Percentiles rank a stretch among this genome's conserved stretches.
phyloP scores from a whole-genome alignment of 176 grass and related monocot species.

The Dactylis glomerata region DNA sequence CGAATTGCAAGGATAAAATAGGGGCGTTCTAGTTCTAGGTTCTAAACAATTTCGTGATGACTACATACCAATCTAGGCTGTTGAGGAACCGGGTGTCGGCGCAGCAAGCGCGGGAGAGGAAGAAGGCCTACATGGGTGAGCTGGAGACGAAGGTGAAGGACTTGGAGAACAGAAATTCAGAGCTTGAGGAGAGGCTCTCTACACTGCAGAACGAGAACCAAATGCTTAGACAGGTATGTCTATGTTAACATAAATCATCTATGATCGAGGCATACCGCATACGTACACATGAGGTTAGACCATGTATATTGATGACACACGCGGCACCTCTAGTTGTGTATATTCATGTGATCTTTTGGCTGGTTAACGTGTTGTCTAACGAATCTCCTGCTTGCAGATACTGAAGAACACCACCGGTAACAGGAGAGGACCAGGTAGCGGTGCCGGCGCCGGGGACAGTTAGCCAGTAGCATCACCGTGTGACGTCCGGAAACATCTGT shows the following conservation, averaged over 20 bases:
- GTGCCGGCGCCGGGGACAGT: conserved; percentile 44
- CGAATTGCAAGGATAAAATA: no score
- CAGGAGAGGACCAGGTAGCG: conserved; percentile 65
- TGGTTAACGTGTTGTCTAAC: not conserved
- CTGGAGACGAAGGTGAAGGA: conserved; percentile 67
- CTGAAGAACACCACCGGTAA: conserved; percentile 92
- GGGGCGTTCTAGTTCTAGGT: not conserved
- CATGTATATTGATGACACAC: not conserved
- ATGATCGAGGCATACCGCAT: not conserved
- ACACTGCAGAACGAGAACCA: conserved; percentile 89
- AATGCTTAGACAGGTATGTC: conserved; percentile 67
- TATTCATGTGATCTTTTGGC: no score
- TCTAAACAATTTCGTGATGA: not conserved
- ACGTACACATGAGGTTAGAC: not conserved
- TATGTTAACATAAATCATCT: not conserved
- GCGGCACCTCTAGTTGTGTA: not conserved
- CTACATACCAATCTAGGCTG: conserved; percentile 36
- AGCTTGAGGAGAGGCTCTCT: conserved; percentile 72
- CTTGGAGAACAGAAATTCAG: conserved; percentile 67
- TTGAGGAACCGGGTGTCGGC: conserved; percentile 80
- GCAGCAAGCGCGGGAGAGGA: conserved; percentile 81
- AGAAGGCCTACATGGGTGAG: conserved; percentile 69
- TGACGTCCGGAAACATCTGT: not conserved
- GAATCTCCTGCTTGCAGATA: conserved; percentile 41
- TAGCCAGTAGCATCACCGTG: not conserved